Conservation (phyloP, 495 filamentous ascomycete species). For the Trichoderma reesei region DNA sequence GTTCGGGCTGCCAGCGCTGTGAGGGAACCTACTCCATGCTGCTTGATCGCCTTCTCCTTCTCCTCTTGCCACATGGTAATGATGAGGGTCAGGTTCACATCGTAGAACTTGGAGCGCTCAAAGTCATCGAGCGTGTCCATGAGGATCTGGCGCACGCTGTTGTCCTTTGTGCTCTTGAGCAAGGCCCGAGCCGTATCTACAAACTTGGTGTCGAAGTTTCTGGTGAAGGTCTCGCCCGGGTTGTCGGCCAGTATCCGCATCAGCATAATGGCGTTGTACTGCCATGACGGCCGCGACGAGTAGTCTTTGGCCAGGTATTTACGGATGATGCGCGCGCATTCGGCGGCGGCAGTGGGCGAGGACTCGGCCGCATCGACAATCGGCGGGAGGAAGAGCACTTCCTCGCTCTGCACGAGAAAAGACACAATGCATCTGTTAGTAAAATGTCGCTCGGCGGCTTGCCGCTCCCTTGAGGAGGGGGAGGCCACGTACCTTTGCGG, state of each 20-base stretch:
- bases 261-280: slow-evolving; percentile 97
- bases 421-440: slow-evolving; percentile 9
- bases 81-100: slow-evolving; percentile 58
- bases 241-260: slow-evolving; percentile 88
- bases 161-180: slow-evolving; percentile 60
- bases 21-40: slow-evolving; percentile 26
- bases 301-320: slow-evolving; percentile 69
- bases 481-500: slow-evolving; percentile 43
- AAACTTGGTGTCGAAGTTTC: slow-evolving; percentile 78
- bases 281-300: slow-evolving; percentile 49
- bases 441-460: neutral
- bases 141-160: slow-evolving; percentile 70
- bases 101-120: slow-evolving; percentile 53
- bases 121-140: slow-evolving; percentile 75
- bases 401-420: slow-evolving; percentile 51
- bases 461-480: neutral
- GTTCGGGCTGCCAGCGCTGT: no score
- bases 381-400: slow-evolving; percentile 83
- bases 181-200: slow-evolving; percentile 64
- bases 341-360: slow-evolving; percentile 70
- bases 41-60: slow-evolving; percentile 50
- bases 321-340: slow-evolving; percentile 66
- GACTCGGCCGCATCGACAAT: slow-evolving; percentile 96
- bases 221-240: slow-evolving; percentile 78
- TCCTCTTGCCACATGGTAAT: slow-evolving; percentile 86